A percentile compares a stretch with the other conserved stretches of the same genome.
Conservation (phyloP, 495 filamentous ascomycete genomes). For the Aspergillus nidulans region DNA sequence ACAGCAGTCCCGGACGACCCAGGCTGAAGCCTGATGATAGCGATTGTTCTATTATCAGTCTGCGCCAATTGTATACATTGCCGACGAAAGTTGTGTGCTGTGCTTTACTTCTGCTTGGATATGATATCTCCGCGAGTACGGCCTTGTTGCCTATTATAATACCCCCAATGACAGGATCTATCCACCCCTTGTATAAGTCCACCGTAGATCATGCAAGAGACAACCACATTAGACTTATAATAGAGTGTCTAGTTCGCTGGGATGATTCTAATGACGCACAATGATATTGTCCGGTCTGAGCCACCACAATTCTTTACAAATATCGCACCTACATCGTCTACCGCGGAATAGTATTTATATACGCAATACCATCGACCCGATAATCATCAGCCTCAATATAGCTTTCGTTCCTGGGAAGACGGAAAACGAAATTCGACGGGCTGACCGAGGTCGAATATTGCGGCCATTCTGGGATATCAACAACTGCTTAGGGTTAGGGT, state of each 20-base stretch:
- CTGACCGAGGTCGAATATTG: slow-evolving; percentile 8
- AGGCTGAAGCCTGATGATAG: slow-evolving; percentile 33
- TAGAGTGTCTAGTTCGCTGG: not conserved
- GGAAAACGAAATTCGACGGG: slow-evolving; percentile 32
- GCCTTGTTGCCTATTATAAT: slow-evolving; percentile 1
- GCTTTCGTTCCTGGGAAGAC: slow-evolving; percentile 27
- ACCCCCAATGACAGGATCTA: not conserved
- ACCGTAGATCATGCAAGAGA: not conserved
- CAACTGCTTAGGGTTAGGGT: slow-evolving; percentile 15
- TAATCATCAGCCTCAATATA: slow-evolving; percentile 31
- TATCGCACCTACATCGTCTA: slow-evolving; percentile 10
- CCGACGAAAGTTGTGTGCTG: slow-evolving; percentile 15
- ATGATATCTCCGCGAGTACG: slow-evolving; percentile 2
- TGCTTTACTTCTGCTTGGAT: slow-evolving; percentile 21
- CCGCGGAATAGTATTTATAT: slow-evolving; percentile 31
- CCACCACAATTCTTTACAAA: too few species aligned
- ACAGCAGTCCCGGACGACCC: slow-evolving; percentile 29
- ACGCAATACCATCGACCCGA: slow-evolving; percentile 26
- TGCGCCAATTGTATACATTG: slow-evolving; percentile 9
- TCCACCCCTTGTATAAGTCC: not conserved
- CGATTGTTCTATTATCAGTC: not conserved
- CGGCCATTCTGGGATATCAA: slow-evolving; percentile 26
- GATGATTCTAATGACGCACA: not conserved
- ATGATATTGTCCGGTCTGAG: not conserved
- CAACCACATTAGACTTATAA: not conserved